Base-by-base conservation (phyloP, 176 grass and related monocot species). In the Lolium perenne region DNA sequence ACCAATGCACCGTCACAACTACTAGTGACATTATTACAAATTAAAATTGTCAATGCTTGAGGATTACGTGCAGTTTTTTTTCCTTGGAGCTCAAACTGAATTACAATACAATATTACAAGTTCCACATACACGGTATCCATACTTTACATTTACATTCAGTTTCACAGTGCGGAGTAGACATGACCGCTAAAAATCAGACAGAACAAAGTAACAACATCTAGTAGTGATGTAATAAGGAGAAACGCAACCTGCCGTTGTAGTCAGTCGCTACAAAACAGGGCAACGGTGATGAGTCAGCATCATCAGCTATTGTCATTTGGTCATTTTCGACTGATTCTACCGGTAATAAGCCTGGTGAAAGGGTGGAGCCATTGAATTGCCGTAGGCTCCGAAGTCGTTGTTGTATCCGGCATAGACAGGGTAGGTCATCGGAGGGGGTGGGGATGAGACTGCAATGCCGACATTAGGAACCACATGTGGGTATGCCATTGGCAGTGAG, bases 251-350 rank as follows among this genome's bases (percentile, higher is more conserved):
- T 87, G 89, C 85, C 82, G 38, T 87, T 72, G 67, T 88, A 87
- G 90, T 95, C 90, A 95, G 93, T 89, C 88, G 81, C 90, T 92
- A 90, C 93, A 92, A 92, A 87, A 95, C 72, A 79, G 75, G 83
- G 80, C 72, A 76, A 26, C 88, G 50, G 51, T 79, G 87, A 59
- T 15, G 54, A 62, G 51, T 46, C 20, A 9, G 57, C 76, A 63
- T 73, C 60, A 94, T 89, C 80, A 76, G 87, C 80, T 65, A 53
- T 87, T 86, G 72, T 82, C 79, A 81, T 87, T 89, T 58, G 64
- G 66, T 75, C 17, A 29, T 77, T 47, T 77, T 81, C 46, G 68
- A 74, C 86, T 87, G 74, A 82, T 80, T 80, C 71, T 93, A 93
- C 59, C 86, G 76, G 85, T 95, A 95, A 18, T 95, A 96, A 41